phyloP scores from a whole-genome alignment of 140 eudicot species.

The Stevia rebaudiana region DNA sequence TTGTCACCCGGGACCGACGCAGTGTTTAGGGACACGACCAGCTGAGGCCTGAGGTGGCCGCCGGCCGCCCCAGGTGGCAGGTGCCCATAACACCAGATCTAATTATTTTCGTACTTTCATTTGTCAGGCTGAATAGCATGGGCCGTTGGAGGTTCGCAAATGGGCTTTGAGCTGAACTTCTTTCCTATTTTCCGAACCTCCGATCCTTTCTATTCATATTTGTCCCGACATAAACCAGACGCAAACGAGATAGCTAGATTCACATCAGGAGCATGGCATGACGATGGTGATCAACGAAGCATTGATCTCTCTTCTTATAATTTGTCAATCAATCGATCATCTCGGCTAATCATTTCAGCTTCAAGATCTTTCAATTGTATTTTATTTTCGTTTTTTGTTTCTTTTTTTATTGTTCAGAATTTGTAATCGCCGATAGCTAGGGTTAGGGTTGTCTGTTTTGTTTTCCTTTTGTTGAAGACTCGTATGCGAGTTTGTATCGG shows the following conservation, averaged over 20 bases:
- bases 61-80: no score
- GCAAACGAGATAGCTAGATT: slow-evolving; percentile 24
- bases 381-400: background rate
- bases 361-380: slow-evolving; percentile 7
- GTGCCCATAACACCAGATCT: no score
- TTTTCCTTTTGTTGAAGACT: background rate
- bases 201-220: slow-evolving; percentile 12
- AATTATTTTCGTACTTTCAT: no score
- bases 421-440: slow-evolving; percentile 27
- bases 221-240: slow-evolving; percentile 14
- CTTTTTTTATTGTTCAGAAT: background rate
- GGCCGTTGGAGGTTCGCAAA: no score
- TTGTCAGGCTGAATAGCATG: no score
- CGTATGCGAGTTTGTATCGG: background rate
- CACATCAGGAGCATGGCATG: slow-evolving; percentile 19
- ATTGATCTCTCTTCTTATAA: background rate
- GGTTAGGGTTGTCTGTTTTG: slow-evolving; percentile 30
- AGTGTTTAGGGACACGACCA: no score
- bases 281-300: slow-evolving; percentile 7
- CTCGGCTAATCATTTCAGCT: background rate
- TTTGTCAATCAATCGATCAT: slow-evolving; percentile 7
- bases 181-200: slow-evolving; percentile 1
- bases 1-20: no score
- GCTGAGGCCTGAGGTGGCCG: no score
- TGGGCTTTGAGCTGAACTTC: background rate